These are phyloP conservation scores for Durusdinium trenchii DNA, from an alignment of 73 alveolate genomes.

Conservation along the genomic window DNA sequence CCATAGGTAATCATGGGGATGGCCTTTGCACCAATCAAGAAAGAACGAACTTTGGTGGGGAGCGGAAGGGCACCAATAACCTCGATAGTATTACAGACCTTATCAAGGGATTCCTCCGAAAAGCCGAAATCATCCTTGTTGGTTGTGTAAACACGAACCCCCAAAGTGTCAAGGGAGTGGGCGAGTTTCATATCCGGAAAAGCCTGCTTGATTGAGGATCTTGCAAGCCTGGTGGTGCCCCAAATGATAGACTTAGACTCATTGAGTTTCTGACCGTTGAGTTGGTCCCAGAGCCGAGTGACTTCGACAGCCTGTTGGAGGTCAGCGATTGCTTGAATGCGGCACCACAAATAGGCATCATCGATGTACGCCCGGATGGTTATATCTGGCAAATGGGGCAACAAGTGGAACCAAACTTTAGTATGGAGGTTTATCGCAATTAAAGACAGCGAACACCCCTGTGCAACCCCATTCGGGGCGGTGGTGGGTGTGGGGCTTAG, in stretches of 20 bases:
- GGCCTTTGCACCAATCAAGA: neutral
- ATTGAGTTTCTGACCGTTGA: neutral
- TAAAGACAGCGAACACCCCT: neutral
- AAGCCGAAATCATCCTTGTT: no score
- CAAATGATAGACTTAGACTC: neutral
- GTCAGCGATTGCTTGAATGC: neutral
- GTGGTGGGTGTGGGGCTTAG: neutral
- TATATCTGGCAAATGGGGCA: neutral
- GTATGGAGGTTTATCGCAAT: neutral
- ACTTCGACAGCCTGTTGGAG: neutral
- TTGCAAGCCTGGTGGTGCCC: neutral
- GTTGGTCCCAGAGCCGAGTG: neutral
- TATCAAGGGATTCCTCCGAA: no score
- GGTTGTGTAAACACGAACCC: neutral
- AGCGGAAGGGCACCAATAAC: neutral
- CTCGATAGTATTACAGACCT: neutral
- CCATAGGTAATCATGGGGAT: neutral
- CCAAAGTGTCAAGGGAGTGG: neutral
- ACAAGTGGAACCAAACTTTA: neutral
- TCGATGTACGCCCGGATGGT: neutral
- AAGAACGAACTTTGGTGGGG: neutral
- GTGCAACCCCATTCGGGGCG: neutral
- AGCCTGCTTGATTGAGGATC: neutral
- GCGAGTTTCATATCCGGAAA: neutral
- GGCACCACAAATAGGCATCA: neutral